Evolutionary conservation across 164 flowering plant genomes (phyloP), one percentile per base, ranked within the genome.

Genomic region (Houttuynia cordata): DNA sequence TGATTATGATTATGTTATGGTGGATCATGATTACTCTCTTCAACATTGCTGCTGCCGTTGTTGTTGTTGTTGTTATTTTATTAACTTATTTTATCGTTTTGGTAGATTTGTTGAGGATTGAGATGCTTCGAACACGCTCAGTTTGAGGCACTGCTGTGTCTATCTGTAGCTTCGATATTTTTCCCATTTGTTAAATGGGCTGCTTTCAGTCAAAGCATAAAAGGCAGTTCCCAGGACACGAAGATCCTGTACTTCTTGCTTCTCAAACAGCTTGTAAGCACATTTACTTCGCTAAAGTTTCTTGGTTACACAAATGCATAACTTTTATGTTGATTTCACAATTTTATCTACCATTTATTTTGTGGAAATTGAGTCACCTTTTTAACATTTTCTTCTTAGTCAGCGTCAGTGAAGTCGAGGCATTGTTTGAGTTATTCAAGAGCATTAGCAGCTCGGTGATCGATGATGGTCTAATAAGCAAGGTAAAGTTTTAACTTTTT

Each of bases 261-360:
- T 81, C 96, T 0, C 85, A 90, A 75, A 93, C 98, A 51, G 88
- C 98, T 62, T 93, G 98, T 93, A 76, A 84, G 97, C 73, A 61
- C 25, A 23, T 20, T 60, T 24, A 47, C 13, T 59, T 41, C 21
- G 41, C 37, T 2, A 30, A n/a, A 47, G 25, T 45, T 41, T 12
- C 8, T 15, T 12, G 8, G n/a, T 19, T 47, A 24, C 17, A 55
- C 15, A 3, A 14, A 3, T 21, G 13, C n/a, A 5, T 24, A 30
- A 0, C 8, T 4, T 34, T 12, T 30, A 19, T 17, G 20, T 57
- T 9, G n/a, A 5, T 59, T 59, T 59, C 24, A 4, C 19, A 20
- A 20, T n/a, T 60, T n/a, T 14, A 45, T 23, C 40, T 10, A 17
- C 19, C 5, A 18, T 17, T 30, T n/a, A 24, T 25, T 24, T n/a